These are phyloP conservation scores for Sarcodon sp. DNA, from an alignment of 768 basidiomycete species.

Conservation along the genomic window DNA sequence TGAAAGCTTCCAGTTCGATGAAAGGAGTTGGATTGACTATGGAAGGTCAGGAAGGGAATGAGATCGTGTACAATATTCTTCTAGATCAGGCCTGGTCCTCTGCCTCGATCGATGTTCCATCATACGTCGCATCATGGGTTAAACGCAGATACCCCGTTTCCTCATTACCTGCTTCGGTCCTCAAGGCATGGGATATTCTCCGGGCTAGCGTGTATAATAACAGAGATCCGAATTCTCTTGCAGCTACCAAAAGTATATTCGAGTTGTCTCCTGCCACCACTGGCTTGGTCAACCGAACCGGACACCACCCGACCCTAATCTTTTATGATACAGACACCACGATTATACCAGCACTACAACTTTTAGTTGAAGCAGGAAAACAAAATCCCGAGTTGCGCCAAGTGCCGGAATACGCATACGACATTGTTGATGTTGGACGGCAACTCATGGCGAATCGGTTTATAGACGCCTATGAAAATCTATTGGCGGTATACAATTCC, in stretches of 20 bases:
- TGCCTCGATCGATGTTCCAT: slow-evolving; percentile 16
- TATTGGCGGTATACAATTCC: slow-evolving; percentile 17
- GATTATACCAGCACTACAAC: slow-evolving; percentile 12
- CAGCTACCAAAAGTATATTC: slow-evolving; percentile 23
- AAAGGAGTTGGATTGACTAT: slow-evolving; percentile 25
- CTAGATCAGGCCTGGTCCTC: slow-evolving; percentile 29
- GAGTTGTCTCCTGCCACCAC: slow-evolving; percentile 21
- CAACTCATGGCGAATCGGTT: slow-evolving; percentile 27
- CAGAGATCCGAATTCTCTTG: slow-evolving; percentile 17
- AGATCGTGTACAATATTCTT: slow-evolving; percentile 27
- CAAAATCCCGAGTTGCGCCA: slow-evolving; percentile 6
- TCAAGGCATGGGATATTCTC: slow-evolving; percentile 23
- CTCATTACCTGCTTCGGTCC: slow-evolving; percentile 12
- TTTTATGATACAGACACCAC: slow-evolving; percentile 23
- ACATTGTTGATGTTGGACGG: slow-evolving; percentile 25
- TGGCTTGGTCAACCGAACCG: slow-evolving; percentile 20
- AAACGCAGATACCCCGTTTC: slow-evolving; percentile 20
- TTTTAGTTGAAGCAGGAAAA: slow-evolving; percentile 10
- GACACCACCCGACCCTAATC: slow-evolving; percentile 19
- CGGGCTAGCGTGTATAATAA: slow-evolving; percentile 26
- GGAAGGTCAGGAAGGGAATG: slow-evolving; percentile 29
- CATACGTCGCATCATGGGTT: slow-evolving; percentile 21
- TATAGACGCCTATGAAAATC: slow-evolving; percentile 18
- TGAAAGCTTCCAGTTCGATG: slow-evolving; percentile 19
- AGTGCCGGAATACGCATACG: slow-evolving; percentile 22